phyloP scores from a whole-genome alignment of 805 yeast genomes.

The Monosporozyma aerobia region DNA sequence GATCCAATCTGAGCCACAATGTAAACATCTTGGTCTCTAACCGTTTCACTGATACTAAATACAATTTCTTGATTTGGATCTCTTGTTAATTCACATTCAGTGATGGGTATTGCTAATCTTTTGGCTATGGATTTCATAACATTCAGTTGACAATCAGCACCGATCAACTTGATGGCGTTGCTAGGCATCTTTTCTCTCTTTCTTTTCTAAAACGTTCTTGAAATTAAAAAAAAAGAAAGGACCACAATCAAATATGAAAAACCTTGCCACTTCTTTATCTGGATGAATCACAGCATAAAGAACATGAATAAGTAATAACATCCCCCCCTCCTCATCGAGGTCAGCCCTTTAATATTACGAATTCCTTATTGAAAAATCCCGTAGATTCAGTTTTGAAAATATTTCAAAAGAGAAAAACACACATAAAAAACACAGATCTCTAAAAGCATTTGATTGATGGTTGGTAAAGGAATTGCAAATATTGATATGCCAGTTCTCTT shows the following conservation, averaged over 20 bases:
- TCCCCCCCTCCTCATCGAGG: no score
- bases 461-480: background rate
- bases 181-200: constrained; percentile 44
- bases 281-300: background rate
- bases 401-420: no score
- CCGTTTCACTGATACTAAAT: constrained; percentile 69
- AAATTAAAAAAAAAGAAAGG: background rate
- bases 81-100: constrained; percentile 54
- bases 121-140: constrained; percentile 63
- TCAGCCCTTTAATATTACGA: no score
- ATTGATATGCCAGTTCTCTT: no score
- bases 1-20: constrained; percentile 73
- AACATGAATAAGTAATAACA: no score
- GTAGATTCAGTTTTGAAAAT: no score
- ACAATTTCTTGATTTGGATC: constrained; percentile 67
- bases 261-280: background rate
- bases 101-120: constrained; percentile 47
- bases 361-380: no score
- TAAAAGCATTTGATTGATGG: background rate
- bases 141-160: constrained; percentile 58
- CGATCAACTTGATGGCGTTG: constrained; percentile 57
- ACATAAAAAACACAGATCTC: background rate
- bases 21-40: constrained; percentile 75
- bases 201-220: background rate
- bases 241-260: no score